A percentile compares a stretch with the other conserved stretches of the same genome.
Conservation (phyloP, 345 rosid genomes). For the Bretschneidera sinensis region DNA sequence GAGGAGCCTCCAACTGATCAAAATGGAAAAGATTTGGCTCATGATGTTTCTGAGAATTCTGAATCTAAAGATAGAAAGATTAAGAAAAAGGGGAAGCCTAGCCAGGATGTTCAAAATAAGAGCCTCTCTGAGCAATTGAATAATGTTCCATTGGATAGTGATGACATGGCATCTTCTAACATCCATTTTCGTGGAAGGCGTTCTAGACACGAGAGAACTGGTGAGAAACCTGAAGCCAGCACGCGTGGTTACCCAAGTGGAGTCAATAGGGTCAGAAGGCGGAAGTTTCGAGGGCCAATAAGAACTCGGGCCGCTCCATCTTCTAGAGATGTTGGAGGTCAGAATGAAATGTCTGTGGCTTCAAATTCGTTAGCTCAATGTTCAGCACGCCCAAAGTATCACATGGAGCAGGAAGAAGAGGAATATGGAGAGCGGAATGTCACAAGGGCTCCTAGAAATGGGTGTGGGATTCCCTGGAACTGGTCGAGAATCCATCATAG, state of each 20-base stretch:
- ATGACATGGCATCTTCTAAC: slow-evolving; percentile 64
- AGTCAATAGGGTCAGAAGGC: slow-evolving; percentile 45
- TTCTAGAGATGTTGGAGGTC: slow-evolving; percentile 46
- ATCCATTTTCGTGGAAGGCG: slow-evolving; percentile 33
- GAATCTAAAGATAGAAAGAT: slow-evolving; percentile 42
- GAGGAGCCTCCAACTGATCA: slow-evolving; percentile 32
- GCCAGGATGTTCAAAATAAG: slow-evolving; percentile 40
- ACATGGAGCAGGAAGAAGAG: slow-evolving; percentile 42
- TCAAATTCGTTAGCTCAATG: slow-evolving; percentile 63
- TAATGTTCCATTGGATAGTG: slow-evolving; percentile 55
- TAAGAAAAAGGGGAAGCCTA: slow-evolving; percentile 50
- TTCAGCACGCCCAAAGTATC: slow-evolving; percentile 28
- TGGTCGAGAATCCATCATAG: slow-evolving; percentile 96
- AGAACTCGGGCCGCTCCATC: slow-evolving; percentile 37
- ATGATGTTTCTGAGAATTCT: slow-evolving; percentile 42
- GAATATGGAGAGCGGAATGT: slow-evolving; percentile 48
- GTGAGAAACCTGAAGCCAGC: slow-evolving; percentile 32
- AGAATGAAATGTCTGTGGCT: slow-evolving; percentile 76
- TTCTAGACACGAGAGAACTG: slow-evolving; percentile 25
- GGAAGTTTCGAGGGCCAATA: slow-evolving; percentile 60
- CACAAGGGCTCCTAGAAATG: slow-evolving; percentile 62
- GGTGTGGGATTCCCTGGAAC: slow-evolving; percentile 95
- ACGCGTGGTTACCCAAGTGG: slow-evolving; percentile 37
- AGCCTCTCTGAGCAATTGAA: slow-evolving; percentile 71
- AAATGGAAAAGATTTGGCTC: slow-evolving; percentile 34